Conservation (phyloP, 495 filamentous ascomycete species). For the Podospora pseudocomata region DNA sequence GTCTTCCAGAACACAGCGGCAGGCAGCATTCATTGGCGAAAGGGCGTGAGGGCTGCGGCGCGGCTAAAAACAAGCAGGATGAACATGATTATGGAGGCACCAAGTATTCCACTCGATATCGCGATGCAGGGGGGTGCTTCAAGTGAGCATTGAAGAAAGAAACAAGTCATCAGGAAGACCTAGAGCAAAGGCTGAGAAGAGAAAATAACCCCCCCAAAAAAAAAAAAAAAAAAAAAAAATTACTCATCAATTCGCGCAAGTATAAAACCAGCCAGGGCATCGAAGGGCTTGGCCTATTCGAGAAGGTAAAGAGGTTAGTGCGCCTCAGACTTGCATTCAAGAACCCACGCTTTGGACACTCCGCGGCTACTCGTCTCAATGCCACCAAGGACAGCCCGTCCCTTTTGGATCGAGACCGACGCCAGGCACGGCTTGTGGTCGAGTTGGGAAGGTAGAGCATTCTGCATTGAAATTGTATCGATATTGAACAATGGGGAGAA, state of each 20-base stretch:
- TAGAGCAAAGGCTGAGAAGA: neutral
- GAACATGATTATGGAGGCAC: neutral
- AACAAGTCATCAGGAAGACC: too few species aligned
- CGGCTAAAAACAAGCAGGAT: conserved; percentile 12
- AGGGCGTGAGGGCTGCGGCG: conserved; percentile 10
- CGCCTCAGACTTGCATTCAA: neutral
- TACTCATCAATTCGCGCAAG: neutral
- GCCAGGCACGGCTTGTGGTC: neutral
- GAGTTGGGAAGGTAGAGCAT: neutral
- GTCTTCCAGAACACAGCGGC: neutral
- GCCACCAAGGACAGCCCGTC: neutral
- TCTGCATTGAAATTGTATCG: neutral
- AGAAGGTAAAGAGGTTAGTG: conserved; percentile 10
- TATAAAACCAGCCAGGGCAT: neutral
- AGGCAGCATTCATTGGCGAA: conserved; percentile 4
- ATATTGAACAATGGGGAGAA: neutral
- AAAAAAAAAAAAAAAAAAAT: too few species aligned
- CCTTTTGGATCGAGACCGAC: neutral
- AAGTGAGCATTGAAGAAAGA: too few species aligned
- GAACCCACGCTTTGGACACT: neutral
- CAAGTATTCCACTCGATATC: neutral
- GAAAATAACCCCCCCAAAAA: too few species aligned
- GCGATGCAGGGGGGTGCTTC: neutral
- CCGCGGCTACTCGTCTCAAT: neutral
- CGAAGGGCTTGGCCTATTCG: conserved; percentile 12